A percentile compares a stretch with the other conserved stretches of the same genome.
Evolutionary conservation across 2,329 filamentous ascomycete species (phyloP).

Genomic region (Calonectria hongkongensis): DNA sequence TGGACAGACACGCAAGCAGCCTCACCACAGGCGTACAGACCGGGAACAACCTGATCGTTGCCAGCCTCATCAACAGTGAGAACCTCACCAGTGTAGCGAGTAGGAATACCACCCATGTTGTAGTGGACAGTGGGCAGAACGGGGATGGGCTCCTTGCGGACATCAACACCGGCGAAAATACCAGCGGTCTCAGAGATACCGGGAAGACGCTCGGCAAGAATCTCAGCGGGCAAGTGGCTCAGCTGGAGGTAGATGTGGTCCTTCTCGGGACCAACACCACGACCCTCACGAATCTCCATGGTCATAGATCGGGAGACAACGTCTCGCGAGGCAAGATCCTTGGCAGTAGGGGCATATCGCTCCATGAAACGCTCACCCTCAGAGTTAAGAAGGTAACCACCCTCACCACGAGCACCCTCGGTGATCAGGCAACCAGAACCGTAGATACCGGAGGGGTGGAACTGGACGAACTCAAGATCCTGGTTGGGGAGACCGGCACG

Average conservation of each 20-base stretch:
- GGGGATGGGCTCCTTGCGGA: conserved; percentile 96
- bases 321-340: conserved; percentile 97
- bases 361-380: conserved; percentile 99
- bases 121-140: conserved; percentile 98
- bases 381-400: conserved; percentile 97
- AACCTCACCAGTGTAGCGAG: conserved; percentile 97
- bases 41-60: conserved; percentile 94
- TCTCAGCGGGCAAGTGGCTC: conserved; percentile 92
- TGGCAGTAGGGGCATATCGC: conserved; percentile 96
- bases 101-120: conserved; percentile 99
- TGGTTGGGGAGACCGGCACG: conserved; percentile 98
- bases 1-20: conserved; percentile 98
- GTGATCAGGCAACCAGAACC: conserved; percentile 98
- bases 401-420: conserved; percentile 97
- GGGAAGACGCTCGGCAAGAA: conserved; percentile 96
- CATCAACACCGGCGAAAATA: conserved; percentile 98
- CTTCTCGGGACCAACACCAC: conserved; percentile 97
- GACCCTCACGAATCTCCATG: conserved; percentile 96
- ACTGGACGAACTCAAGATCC: conserved; percentile 99
- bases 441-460: conserved; percentile 99
- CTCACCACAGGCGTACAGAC: conserved; percentile 97
- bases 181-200: conserved; percentile 99
- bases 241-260: conserved; percentile 99
- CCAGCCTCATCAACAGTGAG: conserved; percentile 90
- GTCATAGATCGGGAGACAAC: conserved; percentile 99